Evolutionary conservation across 306 rosid genomes (phyloP).

Genomic region (Vicia villosa): DNA sequence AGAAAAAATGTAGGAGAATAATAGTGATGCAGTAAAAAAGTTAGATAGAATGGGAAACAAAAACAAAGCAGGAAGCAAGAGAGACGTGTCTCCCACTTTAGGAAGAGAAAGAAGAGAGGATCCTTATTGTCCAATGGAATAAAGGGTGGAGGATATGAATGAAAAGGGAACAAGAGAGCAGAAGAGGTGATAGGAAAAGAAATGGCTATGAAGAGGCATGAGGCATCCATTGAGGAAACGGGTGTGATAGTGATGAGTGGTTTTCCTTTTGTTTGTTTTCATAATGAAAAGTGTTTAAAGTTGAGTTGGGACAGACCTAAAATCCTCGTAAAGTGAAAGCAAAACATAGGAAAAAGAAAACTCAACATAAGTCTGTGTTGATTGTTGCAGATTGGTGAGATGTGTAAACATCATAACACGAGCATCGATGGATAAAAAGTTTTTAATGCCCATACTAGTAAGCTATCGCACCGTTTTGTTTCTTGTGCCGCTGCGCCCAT

Average conservation of each 20-base stretch:
- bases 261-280: constrained; percentile 41
- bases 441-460: constrained; percentile 20
- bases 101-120: constrained; percentile 21
- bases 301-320: constrained; percentile 28
- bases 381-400: constrained; percentile 15
- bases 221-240: constrained; percentile 39
- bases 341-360: constrained; percentile 29
- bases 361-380: constrained; percentile 8
- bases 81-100: constrained; percentile 26
- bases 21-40: neutral
- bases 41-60: neutral
- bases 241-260: constrained; percentile 32
- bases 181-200: constrained; percentile 6
- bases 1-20: neutral
- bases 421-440: constrained; percentile 28
- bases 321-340: constrained; percentile 41
- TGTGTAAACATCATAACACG: constrained; percentile 33
- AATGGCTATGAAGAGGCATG: constrained; percentile 14
- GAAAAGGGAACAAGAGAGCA: constrained; percentile 12
- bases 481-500: constrained; percentile 23
- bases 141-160: constrained; percentile 33
- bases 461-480: constrained; percentile 35
- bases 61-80: neutral
- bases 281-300: constrained; percentile 34
- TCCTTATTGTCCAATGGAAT: constrained; percentile 10